Percentiles rank a stretch among this genome's conserved stretches.
These are phyloP conservation scores for Orbilia javanica DNA, from an alignment of 2,329 filamentous ascomycete genomes.

Conservation along the genomic window DNA sequence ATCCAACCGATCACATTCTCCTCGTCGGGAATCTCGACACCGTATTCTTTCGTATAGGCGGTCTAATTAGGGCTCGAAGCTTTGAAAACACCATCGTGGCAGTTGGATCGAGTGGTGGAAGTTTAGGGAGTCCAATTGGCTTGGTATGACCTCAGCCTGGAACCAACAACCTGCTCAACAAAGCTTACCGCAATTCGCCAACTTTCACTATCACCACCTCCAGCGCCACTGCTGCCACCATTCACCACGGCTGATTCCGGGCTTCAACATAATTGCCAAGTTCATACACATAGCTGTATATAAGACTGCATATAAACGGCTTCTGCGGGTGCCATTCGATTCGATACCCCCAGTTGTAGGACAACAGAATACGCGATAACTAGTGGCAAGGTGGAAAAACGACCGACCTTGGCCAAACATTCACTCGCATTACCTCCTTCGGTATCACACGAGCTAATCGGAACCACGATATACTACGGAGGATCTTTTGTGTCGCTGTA, in stretches of 20 bases:
- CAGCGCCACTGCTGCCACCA: background rate
- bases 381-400: too few species aligned
- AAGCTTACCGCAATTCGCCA: background rate
- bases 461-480: background rate
- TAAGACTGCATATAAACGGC: background rate
- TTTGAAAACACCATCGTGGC: background rate
- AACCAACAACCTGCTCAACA: conserved; percentile 14
- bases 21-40: background rate
- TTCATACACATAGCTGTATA: conserved; percentile 9
- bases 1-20: conserved; percentile 12
- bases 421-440: background rate
- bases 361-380: background rate
- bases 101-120: background rate
- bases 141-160: conserved; percentile 4
- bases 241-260: background rate
- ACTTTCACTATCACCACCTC: conserved; percentile 1
- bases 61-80: background rate
- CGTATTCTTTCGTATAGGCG: background rate
- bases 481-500: background rate
- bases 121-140: background rate
- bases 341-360: background rate
- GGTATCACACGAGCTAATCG: conserved; percentile 2
- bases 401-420: background rate
- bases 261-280: background rate
- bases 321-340: background rate